Evolutionary conservation across 2,329 filamentous ascomycete species (phyloP), one percentile per base, ranked within the genome.

Genomic region (Colletotrichum incanum): DNA sequence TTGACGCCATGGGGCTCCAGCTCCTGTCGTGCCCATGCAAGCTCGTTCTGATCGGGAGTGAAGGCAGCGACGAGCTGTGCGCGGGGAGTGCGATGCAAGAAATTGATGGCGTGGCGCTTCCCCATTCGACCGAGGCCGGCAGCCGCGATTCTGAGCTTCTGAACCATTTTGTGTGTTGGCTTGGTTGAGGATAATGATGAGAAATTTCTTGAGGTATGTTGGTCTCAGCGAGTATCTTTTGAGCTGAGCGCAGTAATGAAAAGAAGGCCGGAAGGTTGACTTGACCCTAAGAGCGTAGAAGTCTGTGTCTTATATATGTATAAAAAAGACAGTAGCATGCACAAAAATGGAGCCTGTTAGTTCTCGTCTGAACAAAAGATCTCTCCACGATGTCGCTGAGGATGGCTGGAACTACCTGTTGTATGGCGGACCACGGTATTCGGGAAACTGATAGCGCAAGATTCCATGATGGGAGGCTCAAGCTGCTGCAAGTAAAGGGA

Each of bases 51-150:
- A 39, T 86, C 85, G 12, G 85, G 85, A 0, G 84, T 84, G 75
- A 84, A 88, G 14, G 84, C 87, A 37, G 86, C 86, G 26, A 88
- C 84, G 16, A 89, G 81, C 65, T 86, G 78, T 12, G 86, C 86
- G 20, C 84, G 83, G 3, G 85, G 84, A 5, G 84, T 84, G 5
- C 81, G 79, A 72, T 85, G 78, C 47, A 87, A 78, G 55, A 87
- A 83, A 73, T 86, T 87, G 59, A 85, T 77, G 52, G 85, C 86
- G 78, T 88, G 86, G 20, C 86, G 82, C 67, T 84, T 83, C 56
- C 86, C 86, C 84, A 88, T 88, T 64, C 86, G 85, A 50, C 86
- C 86, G 37, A 88, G 84, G 65, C 87, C 86, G 39, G 85, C 84
- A 43, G 83, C 84, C 56, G 80, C 86, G 65, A 88, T 79, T 73